A percentile compares a stretch with the other conserved stretches of the same genome.
These are phyloP conservation scores for Saccharum hybrid DNA, from an alignment of 202 grass and related monocot genomes.

Conservation along the genomic window DNA sequence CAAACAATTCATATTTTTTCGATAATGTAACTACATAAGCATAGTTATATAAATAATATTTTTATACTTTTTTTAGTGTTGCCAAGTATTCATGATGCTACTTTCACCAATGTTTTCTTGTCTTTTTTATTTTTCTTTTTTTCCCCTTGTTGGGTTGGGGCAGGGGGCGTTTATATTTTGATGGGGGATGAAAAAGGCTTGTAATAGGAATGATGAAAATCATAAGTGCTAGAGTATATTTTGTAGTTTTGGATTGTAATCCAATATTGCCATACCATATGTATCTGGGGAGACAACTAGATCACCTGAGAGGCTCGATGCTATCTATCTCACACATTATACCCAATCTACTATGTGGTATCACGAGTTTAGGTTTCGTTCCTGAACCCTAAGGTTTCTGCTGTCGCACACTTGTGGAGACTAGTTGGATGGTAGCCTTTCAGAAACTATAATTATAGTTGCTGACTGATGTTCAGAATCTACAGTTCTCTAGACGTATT, in stretches of 20 bases:
- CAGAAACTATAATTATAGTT: slow-evolving; percentile 23
- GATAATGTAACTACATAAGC: not conserved
- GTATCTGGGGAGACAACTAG: not conserved
- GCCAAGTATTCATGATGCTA: not conserved
- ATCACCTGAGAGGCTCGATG: not conserved
- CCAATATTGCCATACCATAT: not conserved
- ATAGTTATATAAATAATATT: not conserved
- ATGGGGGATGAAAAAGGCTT: slow-evolving; percentile 1
- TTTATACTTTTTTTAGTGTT: not conserved
- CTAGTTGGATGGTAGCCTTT: slow-evolving; percentile 24
- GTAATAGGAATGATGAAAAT: slow-evolving; percentile 5
- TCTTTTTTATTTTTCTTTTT: not conserved
- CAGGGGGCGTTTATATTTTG: not conserved
- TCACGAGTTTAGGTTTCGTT: not conserved
- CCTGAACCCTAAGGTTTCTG: not conserved
- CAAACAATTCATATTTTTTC: not conserved
- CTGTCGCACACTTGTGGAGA: not conserved
- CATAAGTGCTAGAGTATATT: not conserved
- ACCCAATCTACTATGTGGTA: not conserved
- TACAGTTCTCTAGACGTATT: slow-evolving; percentile 26
- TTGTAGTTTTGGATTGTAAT: not conserved
- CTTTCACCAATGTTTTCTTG: slow-evolving; percentile 1
- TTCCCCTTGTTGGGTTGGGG: not conserved
- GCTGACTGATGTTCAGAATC: slow-evolving; percentile 36
- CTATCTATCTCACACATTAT: not conserved